A percentile compares a stretch with the other conserved stretches of the same genome.
These are phyloP conservation scores for Eleusine coracana DNA, from an alignment of 176 grass and related monocot species.

Conservation along the genomic window DNA sequence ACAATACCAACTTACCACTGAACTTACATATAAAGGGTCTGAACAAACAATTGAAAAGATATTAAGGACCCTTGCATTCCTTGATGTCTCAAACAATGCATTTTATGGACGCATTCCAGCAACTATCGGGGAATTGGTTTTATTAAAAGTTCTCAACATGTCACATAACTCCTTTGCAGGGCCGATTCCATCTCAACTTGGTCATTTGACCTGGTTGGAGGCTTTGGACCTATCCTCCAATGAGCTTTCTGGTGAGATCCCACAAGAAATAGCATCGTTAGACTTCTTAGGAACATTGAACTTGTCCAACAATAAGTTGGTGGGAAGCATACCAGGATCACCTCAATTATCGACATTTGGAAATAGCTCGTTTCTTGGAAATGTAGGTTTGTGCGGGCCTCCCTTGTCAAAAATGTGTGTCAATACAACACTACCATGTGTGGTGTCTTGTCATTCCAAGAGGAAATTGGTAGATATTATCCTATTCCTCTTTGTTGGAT, in stretches of 20 bases:
- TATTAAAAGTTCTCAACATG: conserved; percentile 12
- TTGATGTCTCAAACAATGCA: conserved; percentile 15
- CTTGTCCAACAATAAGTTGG: conserved; percentile 18
- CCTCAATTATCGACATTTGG: conserved; percentile 5
- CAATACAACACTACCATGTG: not conserved
- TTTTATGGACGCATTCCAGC: not conserved
- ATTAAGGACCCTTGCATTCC: not conserved
- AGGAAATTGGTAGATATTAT: not conserved
- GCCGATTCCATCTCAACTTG: conserved; percentile 21
- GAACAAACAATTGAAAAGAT: not conserved
- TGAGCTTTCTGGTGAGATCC: conserved; percentile 44
- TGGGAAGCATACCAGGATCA: conserved; percentile 32
- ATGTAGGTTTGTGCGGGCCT: conserved; percentile 15
- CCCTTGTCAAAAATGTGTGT: conserved; percentile 5
- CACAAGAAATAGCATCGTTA: conserved; percentile 21
- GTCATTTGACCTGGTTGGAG: conserved; percentile 17
- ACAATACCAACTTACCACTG: not conserved
- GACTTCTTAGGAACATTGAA: conserved; percentile 24
- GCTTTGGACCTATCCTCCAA: conserved; percentile 55
- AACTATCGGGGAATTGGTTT: not conserved
- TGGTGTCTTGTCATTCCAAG: not conserved
- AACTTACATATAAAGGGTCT: not conserved
- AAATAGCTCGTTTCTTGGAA: conserved; percentile 9
- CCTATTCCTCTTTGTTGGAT: not conserved
- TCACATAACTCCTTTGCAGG: conserved; percentile 30